These are phyloP conservation scores for Heliocybe sulcata DNA, from an alignment of 1,284 basidiomycete genomes.

Conservation along the genomic window DNA sequence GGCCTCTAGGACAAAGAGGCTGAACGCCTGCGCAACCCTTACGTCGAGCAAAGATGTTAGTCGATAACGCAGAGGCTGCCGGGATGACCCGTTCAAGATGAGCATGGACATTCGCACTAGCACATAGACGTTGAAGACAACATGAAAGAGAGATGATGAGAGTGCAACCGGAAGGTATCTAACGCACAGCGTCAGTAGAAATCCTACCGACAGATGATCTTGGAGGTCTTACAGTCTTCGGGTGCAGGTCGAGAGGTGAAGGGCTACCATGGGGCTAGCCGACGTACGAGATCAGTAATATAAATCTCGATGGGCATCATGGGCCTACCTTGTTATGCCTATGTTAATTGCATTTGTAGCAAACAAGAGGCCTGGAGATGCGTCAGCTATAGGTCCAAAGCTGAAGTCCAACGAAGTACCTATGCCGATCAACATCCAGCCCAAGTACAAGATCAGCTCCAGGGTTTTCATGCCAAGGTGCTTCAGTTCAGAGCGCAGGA, in stretches of 20 bases:
- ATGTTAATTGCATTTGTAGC: conserved; percentile 33
- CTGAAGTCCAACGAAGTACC: conserved; percentile 25
- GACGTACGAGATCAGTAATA: conserved; percentile 12
- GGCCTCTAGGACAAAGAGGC: conserved; percentile 38
- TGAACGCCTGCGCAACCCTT: conserved; percentile 26
- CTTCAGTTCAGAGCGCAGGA: conserved; percentile 34
- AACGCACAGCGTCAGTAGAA: conserved; percentile 2
- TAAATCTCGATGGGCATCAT: conserved; percentile 5
- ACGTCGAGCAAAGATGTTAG: conserved; percentile 19
- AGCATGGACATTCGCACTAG: conserved; percentile 27
- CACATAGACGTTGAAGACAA: conserved; percentile 36
- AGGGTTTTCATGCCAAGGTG: conserved; percentile 21
- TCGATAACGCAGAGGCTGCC: conserved; percentile 17
- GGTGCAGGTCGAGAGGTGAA: conserved; percentile 23
- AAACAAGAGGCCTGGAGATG: conserved; percentile 32
- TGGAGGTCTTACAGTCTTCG: conserved; percentile 27
- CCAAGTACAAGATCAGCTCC: conserved; percentile 29
- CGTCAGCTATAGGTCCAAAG: background rate
- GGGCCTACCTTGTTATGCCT: conserved; percentile 26
- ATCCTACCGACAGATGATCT: background rate
- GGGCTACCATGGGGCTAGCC: background rate
- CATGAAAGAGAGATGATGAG: conserved; percentile 29
- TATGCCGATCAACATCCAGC: conserved; percentile 26
- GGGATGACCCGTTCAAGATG: conserved; percentile 9
- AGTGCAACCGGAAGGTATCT: conserved; percentile 38